phyloP scores from a whole-genome alignment of 169 alveolate species.

The Perkinsus olseni region DNA sequence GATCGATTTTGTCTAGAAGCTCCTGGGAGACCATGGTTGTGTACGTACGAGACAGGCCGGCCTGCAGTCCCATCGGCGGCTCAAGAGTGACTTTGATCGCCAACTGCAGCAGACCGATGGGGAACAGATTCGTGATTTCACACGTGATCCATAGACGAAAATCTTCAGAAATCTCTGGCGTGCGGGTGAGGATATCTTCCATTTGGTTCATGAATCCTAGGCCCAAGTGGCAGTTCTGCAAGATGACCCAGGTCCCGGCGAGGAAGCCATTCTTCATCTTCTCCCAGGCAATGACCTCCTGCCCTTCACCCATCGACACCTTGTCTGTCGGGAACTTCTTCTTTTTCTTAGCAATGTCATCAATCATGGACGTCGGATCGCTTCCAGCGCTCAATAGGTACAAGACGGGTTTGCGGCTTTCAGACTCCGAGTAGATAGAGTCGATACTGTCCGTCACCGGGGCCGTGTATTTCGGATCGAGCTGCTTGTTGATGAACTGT shows the following conservation, averaged over 20 bases:
- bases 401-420: constrained; percentile 71
- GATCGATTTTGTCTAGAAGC: constrained; percentile 83
- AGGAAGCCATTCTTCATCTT: constrained; percentile 73
- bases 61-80: constrained; percentile 90
- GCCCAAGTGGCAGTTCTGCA: constrained; percentile 89
- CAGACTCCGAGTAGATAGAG: constrained; percentile 70
- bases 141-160: constrained; percentile 70
- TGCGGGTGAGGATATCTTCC: constrained; percentile 23
- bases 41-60: constrained; percentile 86
- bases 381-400: constrained; percentile 85
- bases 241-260: constrained; percentile 88
- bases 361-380: constrained; percentile 86
- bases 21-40: constrained; percentile 78
- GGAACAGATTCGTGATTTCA: constrained; percentile 82
- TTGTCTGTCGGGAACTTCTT: constrained; percentile 80
- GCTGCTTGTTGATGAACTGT: constrained; percentile 64
- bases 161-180: constrained; percentile 32
- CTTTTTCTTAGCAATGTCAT: constrained; percentile 85
- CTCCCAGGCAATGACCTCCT: constrained; percentile 77
- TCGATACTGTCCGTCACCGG: constrained; percentile 84
- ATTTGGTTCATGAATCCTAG: constrained; percentile 64
- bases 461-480: constrained; percentile 70
- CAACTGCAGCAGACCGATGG: constrained; percentile 89
- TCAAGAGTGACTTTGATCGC: constrained; percentile 89
- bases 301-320: constrained; percentile 95